Percentiles rank a stretch among this genome's conserved stretches.
These are phyloP conservation scores for Phlebopus sp. DNA, from an alignment of 1,284 basidiomycete species.

Conservation along the genomic window DNA sequence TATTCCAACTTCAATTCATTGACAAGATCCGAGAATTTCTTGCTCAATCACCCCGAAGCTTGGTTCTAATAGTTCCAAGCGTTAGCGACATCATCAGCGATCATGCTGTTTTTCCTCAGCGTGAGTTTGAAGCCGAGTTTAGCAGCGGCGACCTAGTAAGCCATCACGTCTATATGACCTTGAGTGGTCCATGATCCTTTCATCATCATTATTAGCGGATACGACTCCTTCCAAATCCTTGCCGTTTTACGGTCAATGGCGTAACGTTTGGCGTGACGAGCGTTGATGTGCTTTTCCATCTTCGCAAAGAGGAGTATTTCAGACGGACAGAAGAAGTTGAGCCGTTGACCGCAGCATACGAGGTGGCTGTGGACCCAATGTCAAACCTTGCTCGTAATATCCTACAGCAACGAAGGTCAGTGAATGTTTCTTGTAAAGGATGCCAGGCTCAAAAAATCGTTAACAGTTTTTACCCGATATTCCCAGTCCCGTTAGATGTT, in stretches of 20 bases:
- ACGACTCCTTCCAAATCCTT: constrained; percentile 83
- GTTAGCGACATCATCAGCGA: constrained; percentile 77
- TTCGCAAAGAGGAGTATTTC: constrained; percentile 82
- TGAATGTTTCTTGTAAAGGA: not conserved
- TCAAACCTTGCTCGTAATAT: constrained; percentile 77
- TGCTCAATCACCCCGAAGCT: constrained; percentile 61
- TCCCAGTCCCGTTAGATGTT: constrained; percentile 77
- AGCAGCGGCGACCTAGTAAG: constrained; percentile 49
- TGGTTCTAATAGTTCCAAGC: constrained; percentile 78
- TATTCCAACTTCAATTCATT: constrained; percentile 73
- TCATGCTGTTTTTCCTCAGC: constrained; percentile 88
- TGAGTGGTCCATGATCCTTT: constrained; percentile 2
- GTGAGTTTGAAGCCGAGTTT: constrained; percentile 54
- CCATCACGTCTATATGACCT: constrained; percentile 3
- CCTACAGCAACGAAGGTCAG: constrained; percentile 81
- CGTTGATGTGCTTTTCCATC: constrained; percentile 86
- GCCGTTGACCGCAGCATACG: constrained; percentile 39
- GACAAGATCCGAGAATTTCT: constrained; percentile 60
- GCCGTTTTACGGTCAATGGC: constrained; percentile 82
- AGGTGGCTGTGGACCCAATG: constrained; percentile 68
- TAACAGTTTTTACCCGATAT: constrained; percentile 89
- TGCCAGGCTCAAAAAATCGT: constrained; percentile 4
- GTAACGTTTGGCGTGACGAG: constrained; percentile 77
- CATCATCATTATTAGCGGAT: constrained; percentile 52
- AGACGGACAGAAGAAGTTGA: constrained; percentile 69